Percentiles rank a stretch among this genome's conserved stretches.
Conservation (phyloP, 2,329 filamentous ascomycete genomes). For the Rhynchosporium graminicola region DNA sequence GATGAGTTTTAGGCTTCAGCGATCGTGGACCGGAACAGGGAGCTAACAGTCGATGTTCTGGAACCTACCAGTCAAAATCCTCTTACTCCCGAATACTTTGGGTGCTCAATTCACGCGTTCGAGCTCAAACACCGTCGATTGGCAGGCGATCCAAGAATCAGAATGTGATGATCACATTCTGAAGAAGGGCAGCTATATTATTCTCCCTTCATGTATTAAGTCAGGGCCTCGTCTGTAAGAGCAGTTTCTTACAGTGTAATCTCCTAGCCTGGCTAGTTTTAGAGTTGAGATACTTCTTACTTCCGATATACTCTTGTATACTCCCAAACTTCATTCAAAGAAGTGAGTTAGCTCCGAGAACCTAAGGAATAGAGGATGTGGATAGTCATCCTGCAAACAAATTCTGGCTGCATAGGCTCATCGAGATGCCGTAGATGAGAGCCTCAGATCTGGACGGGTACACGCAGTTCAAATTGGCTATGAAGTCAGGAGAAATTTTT, state of each 20-base stretch:
- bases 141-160: conserved; percentile 18
- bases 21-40: conserved; percentile 3
- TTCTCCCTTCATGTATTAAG: conserved; percentile 22
- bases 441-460: conserved; percentile 20
- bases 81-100: conserved; percentile 23
- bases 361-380: conserved; percentile 10
- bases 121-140: conserved; percentile 22
- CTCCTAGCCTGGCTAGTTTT: too few relatives aligned
- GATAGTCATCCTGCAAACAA: conserved; percentile 21
- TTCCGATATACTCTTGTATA: too few relatives aligned
- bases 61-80: conserved; percentile 22
- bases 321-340: too few relatives aligned
- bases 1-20: conserved; percentile 20
- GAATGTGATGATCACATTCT: conserved; percentile 26
- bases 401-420: conserved; percentile 29
- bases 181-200: conserved; percentile 24
- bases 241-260: too few relatives aligned
- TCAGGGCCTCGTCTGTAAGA: conserved; percentile 17
- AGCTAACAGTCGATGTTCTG: conserved; percentile 20
- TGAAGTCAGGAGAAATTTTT: conserved; percentile 25
- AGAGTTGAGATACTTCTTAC: too few relatives aligned
- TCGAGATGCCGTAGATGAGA: conserved; percentile 28
- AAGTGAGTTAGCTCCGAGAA: too few relatives aligned
- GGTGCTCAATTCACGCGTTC: conserved; percentile 21
- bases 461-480: conserved; percentile 21